Evolutionary conservation across 352 stramenopile species (phyloP).

Genomic region (Blastocystis hominis): DNA sequence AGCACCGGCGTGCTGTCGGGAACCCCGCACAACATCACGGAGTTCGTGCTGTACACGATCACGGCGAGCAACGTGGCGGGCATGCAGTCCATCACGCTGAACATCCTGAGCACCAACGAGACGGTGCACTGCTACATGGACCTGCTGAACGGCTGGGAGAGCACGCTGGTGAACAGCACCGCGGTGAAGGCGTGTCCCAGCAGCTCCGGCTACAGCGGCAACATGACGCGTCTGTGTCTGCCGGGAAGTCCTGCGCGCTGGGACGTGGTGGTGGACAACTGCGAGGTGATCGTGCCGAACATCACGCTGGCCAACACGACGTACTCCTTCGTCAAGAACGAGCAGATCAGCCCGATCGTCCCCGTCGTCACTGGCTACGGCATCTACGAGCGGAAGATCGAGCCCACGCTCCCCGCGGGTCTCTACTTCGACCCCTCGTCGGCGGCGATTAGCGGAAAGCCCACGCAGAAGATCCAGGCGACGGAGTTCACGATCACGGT

Average conservation of each 20-base stretch:
- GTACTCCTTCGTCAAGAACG: conserved; percentile 48
- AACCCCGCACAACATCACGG: neutral
- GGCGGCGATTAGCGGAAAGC: conserved; percentile 35
- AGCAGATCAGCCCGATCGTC: conserved; percentile 45
- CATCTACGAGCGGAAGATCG: conserved; percentile 28
- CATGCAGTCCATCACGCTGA: neutral
- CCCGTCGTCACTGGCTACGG: conserved; percentile 3
- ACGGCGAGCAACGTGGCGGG: conserved; percentile 26
- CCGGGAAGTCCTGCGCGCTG: conserved; percentile 15
- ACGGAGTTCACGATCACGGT: conserved; percentile 46
- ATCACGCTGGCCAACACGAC: conserved; percentile 30
- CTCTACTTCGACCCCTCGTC: conserved; percentile 50
- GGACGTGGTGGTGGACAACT: conserved; percentile 10
- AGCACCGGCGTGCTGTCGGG: neutral
- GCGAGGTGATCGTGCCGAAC: conserved; percentile 19
- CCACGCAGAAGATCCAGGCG: conserved; percentile 7
- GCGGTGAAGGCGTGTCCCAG: conserved; percentile 37
- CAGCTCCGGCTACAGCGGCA: conserved; percentile 6
- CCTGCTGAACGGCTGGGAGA: conserved; percentile 52
- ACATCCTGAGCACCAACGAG: conserved; percentile 31
- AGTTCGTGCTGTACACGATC: neutral
- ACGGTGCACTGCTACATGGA: conserved; percentile 50
- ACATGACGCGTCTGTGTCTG: conserved; percentile 18
- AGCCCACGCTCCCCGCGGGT: conserved; percentile 26
- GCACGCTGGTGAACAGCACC: conserved; percentile 18